Percentiles rank a stretch among this genome's conserved stretches.
Conservation (phyloP, 2,329 filamentous ascomycete genomes). For the Botrytis porri region DNA sequence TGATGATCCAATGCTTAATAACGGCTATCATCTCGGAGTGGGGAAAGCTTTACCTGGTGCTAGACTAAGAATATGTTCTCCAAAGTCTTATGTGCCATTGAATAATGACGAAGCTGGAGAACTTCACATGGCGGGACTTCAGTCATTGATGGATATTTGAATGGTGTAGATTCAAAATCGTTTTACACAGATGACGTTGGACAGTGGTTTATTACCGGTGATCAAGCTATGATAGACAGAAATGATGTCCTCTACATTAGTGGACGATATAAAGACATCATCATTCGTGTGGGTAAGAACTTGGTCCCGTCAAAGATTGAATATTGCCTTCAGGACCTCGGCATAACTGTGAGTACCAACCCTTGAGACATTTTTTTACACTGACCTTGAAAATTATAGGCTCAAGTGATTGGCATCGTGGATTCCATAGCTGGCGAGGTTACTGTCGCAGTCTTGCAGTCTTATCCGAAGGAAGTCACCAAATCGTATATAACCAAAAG, state of each 20-base stretch:
- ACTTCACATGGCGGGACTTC: constrained; percentile 78
- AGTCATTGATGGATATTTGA: constrained; percentile 63
- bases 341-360: background rate
- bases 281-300: constrained; percentile 63
- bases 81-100: background rate
- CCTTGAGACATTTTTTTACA: background rate
- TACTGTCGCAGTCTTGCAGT: background rate
- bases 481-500: background rate
- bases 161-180: constrained; percentile 61
- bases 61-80: background rate
- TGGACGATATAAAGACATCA: constrained; percentile 67
- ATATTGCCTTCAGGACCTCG: constrained; percentile 50
- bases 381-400: background rate
- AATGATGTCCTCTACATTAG: constrained; percentile 53
- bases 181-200: background rate
- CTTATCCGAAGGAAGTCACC: background rate
- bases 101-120: constrained; percentile 59
- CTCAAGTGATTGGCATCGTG: background rate
- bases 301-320: constrained; percentile 66
- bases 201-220: constrained; percentile 52
- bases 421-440: background rate
- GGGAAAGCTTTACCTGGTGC: constrained; percentile 37
- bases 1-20: constrained; percentile 10
- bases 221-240: constrained; percentile 50
- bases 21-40: constrained; percentile 18